Evolutionary conservation across 1,284 basidiomycete genomes (phyloP), one percentile per base, ranked within the genome.

Genomic region (Austroboletus niveus): DNA sequence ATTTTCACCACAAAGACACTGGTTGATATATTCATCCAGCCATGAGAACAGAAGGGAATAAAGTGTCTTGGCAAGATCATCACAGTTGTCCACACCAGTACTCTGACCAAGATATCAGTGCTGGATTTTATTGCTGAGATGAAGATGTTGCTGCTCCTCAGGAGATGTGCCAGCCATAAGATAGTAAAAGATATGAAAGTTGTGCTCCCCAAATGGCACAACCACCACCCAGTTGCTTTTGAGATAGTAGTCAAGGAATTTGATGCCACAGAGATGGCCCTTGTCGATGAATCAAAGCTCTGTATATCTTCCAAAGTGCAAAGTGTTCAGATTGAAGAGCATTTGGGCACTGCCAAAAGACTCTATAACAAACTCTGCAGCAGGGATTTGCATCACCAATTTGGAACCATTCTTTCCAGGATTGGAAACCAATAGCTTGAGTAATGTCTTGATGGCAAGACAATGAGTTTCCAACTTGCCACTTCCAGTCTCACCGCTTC

Each of bases 11-110:
- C 92, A 96, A 24, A 98, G 82, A 49, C 89, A 89, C 62, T 96
- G 87, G 69, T 99, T 98, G 75, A 99, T 87, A 65, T 93, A 84
- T 69, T 99, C 95, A 66, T 95, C 97, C 59, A 98, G 73, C 97
- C 95, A 99, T 1, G 92, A 86, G 65, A 99, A 99, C 15, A 99
- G 81, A 3, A 99, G 82, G 10, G 92, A 93, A 69, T 99, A 98
- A 0, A 98, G 81, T 0, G 90, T 89, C 66, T 94, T 89, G 15
- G 94, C 92, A 36, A 98, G 85, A 65, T 96, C 92, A 65, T 98
- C 96, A 49, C 94, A 80, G 63, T 98, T 96, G 62, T 89, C 85
- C 0, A 92, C 61, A 29, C 71, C 66, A 5, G 36, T 3, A 11
- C 36, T 5, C 36, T 38, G 36, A n/a, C 7, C 11, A 7, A 38